Evolutionary conservation across 2,329 filamentous ascomycete genomes (phyloP), one percentile per base, ranked within the genome.

Genomic region (Colletotrichum ledebouriae): DNA sequence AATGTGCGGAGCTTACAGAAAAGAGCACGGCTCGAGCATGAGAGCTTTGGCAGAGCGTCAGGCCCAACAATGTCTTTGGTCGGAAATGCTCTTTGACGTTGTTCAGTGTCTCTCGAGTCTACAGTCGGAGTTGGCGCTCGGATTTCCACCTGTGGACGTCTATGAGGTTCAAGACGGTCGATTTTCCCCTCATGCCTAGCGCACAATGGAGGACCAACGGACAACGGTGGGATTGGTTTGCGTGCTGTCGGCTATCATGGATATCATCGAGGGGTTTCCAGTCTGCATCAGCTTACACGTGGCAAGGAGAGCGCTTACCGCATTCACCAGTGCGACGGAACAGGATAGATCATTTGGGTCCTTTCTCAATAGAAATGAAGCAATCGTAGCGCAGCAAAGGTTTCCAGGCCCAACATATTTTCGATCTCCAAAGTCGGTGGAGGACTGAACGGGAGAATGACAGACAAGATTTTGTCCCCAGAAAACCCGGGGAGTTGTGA

Each of bases 401-500:
- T 52, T 25, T 46, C n/a, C 22, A 7, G 46, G 29, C 17, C 25
- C 17, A 22, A 42, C 34, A 49, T 9, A 12, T 9, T 20, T 34
- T 50, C 39, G 63, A 67, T 67, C 58, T 20, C 22, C 37, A 56
- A 20, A 20, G 12, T 46, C 22, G 15, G 56, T 61, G 56, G 63
- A 33, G 50, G 42, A 29, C 20, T 44, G 53, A 17, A 22, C 53
- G 22, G 37, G 39, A 17, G 53, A 25, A 52, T 15, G 13, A 17
- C 20, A 57, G 22, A 42, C 34, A 55, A 41, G 17, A 41, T 13
- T 15, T 55, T n/a, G 17, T 55, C 52, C 33, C 34, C 52, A 55
- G 11, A 25, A 11, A 34, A 17, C n/a, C 17, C n/a, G 42, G 11
- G 33, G 29, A 52, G 29, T 53, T 53, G 29, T 29, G 37, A 39